These are phyloP conservation scores for Psilocybe cyanescens DNA, from an alignment of 768 basidiomycete genomes.

Conservation along the genomic window DNA sequence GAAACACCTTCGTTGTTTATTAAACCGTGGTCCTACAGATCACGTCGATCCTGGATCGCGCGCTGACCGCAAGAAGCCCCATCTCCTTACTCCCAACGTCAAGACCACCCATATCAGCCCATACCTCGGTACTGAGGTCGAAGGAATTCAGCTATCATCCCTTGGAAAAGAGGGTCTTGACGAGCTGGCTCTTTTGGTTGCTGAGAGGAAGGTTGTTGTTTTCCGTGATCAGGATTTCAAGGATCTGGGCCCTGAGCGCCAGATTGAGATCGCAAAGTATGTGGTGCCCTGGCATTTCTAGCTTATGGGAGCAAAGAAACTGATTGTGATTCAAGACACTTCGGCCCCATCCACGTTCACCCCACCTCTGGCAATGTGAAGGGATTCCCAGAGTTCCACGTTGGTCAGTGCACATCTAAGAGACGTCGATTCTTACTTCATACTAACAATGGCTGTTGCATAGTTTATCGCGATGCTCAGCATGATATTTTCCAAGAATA, in stretches of 20 bases:
- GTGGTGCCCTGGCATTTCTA: neutral
- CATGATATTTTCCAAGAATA: constrained; percentile 48
- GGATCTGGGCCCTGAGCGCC: constrained; percentile 53
- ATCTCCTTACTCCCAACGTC: constrained; percentile 46
- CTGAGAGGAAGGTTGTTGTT: constrained; percentile 55
- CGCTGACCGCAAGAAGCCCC: constrained; percentile 54
- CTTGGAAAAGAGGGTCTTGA: constrained; percentile 55
- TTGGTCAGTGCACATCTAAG: constrained; percentile 36
- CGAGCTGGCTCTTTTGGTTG: constrained; percentile 54
- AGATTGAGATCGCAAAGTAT: constrained; percentile 54
- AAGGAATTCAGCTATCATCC: constrained; percentile 56
- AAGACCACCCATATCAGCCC: constrained; percentile 46
- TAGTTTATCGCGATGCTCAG: constrained; percentile 55
- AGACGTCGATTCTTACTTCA: neutral
- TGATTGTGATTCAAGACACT: constrained; percentile 32
- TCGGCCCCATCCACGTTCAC: constrained; percentile 49
- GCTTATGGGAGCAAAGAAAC: neutral
- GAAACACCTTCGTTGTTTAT: neutral
- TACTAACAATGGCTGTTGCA: neutral
- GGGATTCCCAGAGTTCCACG: constrained; percentile 62
- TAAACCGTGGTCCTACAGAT: constrained; percentile 26
- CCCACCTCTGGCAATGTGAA: constrained; percentile 56
- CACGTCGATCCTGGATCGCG: constrained; percentile 46
- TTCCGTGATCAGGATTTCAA: constrained; percentile 69
- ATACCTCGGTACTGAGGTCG: constrained; percentile 54